Conservation (phyloP, 2,329 filamentous ascomycete species). For the Cytospora chrysosperma region DNA sequence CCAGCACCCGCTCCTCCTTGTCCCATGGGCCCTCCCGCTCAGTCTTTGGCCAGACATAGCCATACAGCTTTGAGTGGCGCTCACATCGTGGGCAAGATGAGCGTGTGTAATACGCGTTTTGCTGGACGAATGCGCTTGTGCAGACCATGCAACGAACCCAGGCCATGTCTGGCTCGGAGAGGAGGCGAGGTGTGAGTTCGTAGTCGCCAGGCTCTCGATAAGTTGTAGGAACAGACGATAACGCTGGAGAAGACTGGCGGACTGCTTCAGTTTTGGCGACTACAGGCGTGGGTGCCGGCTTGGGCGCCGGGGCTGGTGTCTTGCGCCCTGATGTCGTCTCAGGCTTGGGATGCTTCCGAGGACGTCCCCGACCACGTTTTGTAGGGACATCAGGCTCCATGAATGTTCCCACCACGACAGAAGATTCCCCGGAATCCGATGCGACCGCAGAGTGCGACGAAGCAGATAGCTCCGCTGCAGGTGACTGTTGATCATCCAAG, state of each 20-base stretch:
- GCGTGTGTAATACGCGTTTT: constrained; percentile 82
- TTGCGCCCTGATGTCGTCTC: not conserved
- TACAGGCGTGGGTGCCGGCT: constrained; percentile 17
- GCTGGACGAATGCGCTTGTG: constrained; percentile 78
- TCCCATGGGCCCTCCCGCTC: constrained; percentile 75
- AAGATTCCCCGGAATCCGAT: not conserved
- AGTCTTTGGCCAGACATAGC: constrained; percentile 94
- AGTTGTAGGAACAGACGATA: constrained; percentile 28
- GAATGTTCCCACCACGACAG: constrained; percentile 1
- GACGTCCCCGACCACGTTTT: constrained; percentile 30
- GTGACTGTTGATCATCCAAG: not conserved
- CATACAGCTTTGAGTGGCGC: constrained; percentile 92
- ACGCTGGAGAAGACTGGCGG: not conserved
- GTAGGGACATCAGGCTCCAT: not conserved
- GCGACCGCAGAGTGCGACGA: not conserved
- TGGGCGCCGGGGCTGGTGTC: constrained; percentile 7
- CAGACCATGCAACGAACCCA: constrained; percentile 93
- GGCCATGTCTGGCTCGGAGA: constrained; percentile 71
- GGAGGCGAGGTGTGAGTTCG: constrained; percentile 72
- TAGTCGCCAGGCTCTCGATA: constrained; percentile 73
- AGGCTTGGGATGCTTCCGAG: constrained; percentile 36
- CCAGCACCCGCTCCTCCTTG: constrained; percentile 68
- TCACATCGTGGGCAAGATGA: constrained; percentile 90
- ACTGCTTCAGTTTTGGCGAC: not conserved
- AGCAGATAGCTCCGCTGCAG: not conserved